These are phyloP conservation scores for Sisymbrium irio DNA, from an alignment of 345 rosid genomes.

Conservation along the genomic window DNA sequence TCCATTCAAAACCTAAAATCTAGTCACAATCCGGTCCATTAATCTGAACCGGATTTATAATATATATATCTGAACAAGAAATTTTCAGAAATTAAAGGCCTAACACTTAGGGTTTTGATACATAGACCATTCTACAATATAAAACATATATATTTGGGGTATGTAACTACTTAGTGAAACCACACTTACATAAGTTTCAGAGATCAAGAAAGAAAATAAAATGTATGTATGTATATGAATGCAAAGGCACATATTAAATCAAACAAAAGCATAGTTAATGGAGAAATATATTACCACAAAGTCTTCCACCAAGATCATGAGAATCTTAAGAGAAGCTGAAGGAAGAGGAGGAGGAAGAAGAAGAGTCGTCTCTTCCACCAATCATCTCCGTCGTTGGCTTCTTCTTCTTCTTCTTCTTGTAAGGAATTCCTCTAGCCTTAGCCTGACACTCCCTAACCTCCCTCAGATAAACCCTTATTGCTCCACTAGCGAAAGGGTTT, in stretches of 20 bases:
- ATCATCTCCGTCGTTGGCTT: constrained; percentile 23
- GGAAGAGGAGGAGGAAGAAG: constrained; percentile 33
- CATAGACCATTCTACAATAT: not conserved
- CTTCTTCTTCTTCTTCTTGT: constrained; percentile 82
- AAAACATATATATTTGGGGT: not conserved
- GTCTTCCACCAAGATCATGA: constrained; percentile 1
- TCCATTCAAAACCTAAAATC: constrained; percentile 18
- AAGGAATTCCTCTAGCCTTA: constrained; percentile 82
- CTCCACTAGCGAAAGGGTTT: constrained; percentile 77
- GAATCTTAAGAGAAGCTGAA: constrained; percentile 33
- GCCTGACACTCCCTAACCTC: constrained; percentile 85
- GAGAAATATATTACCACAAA: constrained; percentile 25
- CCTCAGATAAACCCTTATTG: constrained; percentile 65
- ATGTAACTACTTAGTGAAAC: not conserved
- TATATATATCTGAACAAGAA: not conserved
- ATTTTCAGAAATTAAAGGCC: not conserved
- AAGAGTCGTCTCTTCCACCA: constrained; percentile 37
- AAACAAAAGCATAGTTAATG: not conserved
- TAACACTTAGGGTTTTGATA: constrained; percentile 28
- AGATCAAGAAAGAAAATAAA: constrained; percentile 4
- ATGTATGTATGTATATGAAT: not conserved
- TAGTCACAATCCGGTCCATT: not conserved
- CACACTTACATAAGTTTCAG: not conserved
- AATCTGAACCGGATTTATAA: not conserved
- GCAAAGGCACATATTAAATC: not conserved